phyloP scores from a whole-genome alignment of 176 grass and related monocot genomes.

The Bolboschoenus planiculmis region DNA sequence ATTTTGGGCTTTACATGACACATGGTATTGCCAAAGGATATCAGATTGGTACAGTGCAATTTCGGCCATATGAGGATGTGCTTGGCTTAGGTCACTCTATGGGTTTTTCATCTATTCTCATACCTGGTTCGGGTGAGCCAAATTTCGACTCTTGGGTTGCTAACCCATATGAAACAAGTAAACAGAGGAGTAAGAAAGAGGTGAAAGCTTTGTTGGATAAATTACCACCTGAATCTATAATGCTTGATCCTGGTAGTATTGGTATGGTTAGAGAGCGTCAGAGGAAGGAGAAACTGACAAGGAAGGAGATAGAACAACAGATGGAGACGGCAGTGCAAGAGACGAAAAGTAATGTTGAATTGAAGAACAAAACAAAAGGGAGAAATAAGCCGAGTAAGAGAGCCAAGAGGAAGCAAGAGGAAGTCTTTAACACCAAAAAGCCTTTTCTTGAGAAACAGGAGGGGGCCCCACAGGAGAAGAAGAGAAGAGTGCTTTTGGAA shows the following conservation, averaged over 20 bases:
- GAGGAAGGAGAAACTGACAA: constrained; percentile 55
- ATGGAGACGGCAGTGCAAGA: constrained; percentile 50
- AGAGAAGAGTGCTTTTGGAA: constrained; percentile 9
- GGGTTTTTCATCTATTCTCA: constrained; percentile 73
- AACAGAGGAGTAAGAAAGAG: constrained; percentile 85
- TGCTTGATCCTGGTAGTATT: constrained; percentile 69
- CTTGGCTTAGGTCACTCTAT: constrained; percentile 74
- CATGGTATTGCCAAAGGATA: constrained; percentile 73
- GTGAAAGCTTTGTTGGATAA: constrained; percentile 73
- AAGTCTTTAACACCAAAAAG: constrained; percentile 65
- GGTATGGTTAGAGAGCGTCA: constrained; percentile 43
- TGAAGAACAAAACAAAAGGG: constrained; percentile 94
- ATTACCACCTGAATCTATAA: constrained; percentile 73
- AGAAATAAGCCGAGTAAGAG: constrained; percentile 85
- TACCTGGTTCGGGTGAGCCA: constrained; percentile 77
- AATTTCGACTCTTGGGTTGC: constrained; percentile 87
- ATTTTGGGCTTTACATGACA: constrained; percentile 64
- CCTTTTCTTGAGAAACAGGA: constrained; percentile 43
- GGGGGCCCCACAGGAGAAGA: constrained; percentile 40
- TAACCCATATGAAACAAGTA: constrained; percentile 70
- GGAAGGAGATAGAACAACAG: constrained; percentile 47
- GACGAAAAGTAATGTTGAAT: constrained; percentile 34
- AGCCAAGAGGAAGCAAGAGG: constrained; percentile 62
- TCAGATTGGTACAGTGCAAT: constrained; percentile 52
- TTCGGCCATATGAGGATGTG: constrained; percentile 82